Conservation (phyloP, 2,329 filamentous ascomycete genomes). For the Ilyonectria mors-panacis region DNA sequence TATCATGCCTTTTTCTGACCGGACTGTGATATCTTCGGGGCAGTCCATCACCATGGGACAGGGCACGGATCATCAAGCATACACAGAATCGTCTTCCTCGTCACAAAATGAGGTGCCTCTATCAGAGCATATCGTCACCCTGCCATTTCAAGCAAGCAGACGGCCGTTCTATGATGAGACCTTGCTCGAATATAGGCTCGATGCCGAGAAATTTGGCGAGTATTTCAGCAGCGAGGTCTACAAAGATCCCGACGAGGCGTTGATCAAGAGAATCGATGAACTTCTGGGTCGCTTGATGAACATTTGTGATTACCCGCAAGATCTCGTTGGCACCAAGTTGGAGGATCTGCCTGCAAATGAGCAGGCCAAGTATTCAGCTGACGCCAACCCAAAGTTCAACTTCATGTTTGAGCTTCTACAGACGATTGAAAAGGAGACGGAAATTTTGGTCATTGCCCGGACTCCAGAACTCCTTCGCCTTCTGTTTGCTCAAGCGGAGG, state of each 20-base stretch:
- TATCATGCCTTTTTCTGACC: constrained; percentile 38
- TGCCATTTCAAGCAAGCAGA: constrained; percentile 69
- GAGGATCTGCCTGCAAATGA: constrained; percentile 57
- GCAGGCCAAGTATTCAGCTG: constrained; percentile 67
- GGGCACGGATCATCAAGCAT: constrained; percentile 41
- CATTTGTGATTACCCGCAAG: constrained; percentile 71
- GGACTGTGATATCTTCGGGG: constrained; percentile 36
- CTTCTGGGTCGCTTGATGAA: constrained; percentile 67
- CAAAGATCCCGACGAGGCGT: constrained; percentile 55
- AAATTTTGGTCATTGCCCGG: constrained; percentile 68
- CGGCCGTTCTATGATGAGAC: constrained; percentile 67
- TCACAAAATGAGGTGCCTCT: constrained; percentile 27
- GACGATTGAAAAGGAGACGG: constrained; percentile 59
- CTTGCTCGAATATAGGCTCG: constrained; percentile 59
- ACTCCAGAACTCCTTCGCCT: constrained; percentile 66
- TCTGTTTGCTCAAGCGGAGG: constrained; percentile 64
- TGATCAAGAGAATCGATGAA: constrained; percentile 64
- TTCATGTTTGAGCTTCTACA: constrained; percentile 71
- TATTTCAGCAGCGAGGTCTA: constrained; percentile 59
- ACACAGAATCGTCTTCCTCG: constrained; percentile 38
- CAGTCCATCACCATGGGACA: constrained; percentile 48
- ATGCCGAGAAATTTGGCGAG: constrained; percentile 62
- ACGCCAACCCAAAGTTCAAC: constrained; percentile 72
- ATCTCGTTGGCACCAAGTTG: constrained; percentile 61
- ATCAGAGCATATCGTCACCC: constrained; percentile 66